Conservation (phyloP, 2,329 filamentous ascomycete species). For the Trichoderma sp. region DNA sequence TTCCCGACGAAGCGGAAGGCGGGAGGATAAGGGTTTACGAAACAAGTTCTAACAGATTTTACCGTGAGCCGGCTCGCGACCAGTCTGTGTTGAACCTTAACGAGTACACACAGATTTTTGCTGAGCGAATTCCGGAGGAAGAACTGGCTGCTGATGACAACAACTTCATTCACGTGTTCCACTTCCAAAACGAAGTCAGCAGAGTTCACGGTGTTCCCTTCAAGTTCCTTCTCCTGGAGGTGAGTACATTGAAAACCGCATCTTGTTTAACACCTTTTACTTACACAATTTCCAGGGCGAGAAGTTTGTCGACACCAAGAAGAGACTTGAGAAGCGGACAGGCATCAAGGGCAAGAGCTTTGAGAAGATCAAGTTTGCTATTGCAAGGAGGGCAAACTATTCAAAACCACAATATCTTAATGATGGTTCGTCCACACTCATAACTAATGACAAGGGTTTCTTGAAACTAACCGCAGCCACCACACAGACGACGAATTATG, state of each 20-base stretch:
- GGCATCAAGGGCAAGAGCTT: slow-evolving; percentile 97
- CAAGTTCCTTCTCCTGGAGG: slow-evolving; percentile 79
- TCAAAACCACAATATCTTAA: slow-evolving; percentile 78
- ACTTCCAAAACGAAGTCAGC: slow-evolving; percentile 86
- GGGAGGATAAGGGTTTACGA: slow-evolving; percentile 79
- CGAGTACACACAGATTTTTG: slow-evolving; percentile 79
- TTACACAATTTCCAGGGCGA: slow-evolving; percentile 59
- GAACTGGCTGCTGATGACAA: slow-evolving; percentile 56
- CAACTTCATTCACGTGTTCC: slow-evolving; percentile 75
- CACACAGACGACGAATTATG: slow-evolving; percentile 57
- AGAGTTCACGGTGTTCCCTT: slow-evolving; percentile 89
- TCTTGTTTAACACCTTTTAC: slow-evolving; percentile 9
- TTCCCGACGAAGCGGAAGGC: slow-evolving; percentile 69
- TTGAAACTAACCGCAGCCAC: slow-evolving; percentile 14
- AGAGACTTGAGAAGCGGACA: slow-evolving; percentile 87
- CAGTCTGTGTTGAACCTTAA: slow-evolving; percentile 77
- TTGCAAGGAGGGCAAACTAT: slow-evolving; percentile 69
- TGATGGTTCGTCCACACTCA: slow-evolving; percentile 60
- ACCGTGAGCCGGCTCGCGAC: slow-evolving; percentile 69
- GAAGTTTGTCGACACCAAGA: slow-evolving; percentile 85
- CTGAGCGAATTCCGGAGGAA: slow-evolving; percentile 75
- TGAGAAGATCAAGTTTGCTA: slow-evolving; percentile 95
- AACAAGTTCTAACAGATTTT: slow-evolving; percentile 76
- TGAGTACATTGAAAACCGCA: slow-evolving; percentile 34
- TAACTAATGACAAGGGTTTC: neutral